Evolutionary conservation across 2,329 filamentous ascomycete genomes (phyloP).

Genomic region (Pestalotiopsis sp.): DNA sequence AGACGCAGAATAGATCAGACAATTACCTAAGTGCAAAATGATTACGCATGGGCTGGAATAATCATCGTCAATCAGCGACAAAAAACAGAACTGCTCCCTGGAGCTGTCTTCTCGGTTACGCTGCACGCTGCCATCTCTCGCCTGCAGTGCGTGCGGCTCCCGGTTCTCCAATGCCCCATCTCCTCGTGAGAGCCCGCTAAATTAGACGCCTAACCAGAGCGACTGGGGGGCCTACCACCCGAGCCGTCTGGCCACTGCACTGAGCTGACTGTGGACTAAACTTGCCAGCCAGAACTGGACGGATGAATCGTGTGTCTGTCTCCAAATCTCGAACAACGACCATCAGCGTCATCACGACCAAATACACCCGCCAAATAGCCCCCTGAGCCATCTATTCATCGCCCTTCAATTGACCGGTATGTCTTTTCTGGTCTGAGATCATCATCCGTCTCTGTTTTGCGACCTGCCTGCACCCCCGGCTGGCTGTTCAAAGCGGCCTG

Average conservation of each 20-base stretch:
- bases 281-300: not conserved
- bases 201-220: not conserved
- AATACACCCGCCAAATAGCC: slow-evolving; percentile 13
- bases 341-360: slow-evolving; percentile 18
- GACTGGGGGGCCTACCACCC: not conserved
- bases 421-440: slow-evolving; percentile 11
- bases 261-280: not conserved
- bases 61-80: not conserved
- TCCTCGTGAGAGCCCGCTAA: not conserved
- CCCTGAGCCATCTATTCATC: slow-evolving; percentile 7
- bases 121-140: not conserved
- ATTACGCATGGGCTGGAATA: not conserved
- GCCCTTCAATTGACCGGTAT: slow-evolving; percentile 23
- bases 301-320: slow-evolving; percentile 4
- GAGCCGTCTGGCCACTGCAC: not conserved
- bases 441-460: not conserved
- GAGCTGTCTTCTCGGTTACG: not conserved
- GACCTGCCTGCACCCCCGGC: not conserved
- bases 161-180: not conserved
- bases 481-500: not conserved
- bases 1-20: not conserved
- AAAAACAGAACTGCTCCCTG: not conserved
- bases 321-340: slow-evolving; percentile 15
- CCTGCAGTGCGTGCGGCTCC: not conserved
- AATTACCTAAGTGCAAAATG: not conserved